Percentiles rank a stretch among this genome's conserved stretches.
These are phyloP conservation scores for Sicyos baderoa DNA, from an alignment of 306 rosid species.

Conservation along the genomic window DNA sequence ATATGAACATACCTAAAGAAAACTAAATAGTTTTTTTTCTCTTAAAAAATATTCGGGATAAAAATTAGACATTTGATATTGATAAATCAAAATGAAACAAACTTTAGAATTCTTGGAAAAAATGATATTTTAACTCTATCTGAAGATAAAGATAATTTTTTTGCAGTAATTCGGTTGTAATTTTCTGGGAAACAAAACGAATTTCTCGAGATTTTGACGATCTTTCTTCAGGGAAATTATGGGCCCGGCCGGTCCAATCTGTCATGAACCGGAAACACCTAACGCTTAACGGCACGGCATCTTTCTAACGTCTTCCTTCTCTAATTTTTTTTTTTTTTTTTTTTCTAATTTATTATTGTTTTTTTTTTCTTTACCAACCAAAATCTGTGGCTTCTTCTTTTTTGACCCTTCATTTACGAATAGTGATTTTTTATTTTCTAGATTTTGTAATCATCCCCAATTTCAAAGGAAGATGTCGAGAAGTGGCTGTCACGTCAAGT, in stretches of 20 bases:
- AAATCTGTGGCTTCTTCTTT: constrained; percentile 1
- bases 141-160: neutral
- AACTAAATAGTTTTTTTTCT: too few relatives aligned
- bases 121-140: neutral
- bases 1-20: too few relatives aligned
- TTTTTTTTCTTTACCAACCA: neutral
- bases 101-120: too few relatives aligned
- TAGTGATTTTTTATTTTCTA: neutral
- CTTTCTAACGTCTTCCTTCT: too few relatives aligned
- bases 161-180: neutral
- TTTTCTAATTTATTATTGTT: neutral
- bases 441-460: constrained; percentile 16
- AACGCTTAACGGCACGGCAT: too few relatives aligned
- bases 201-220: constrained; percentile 23
- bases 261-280: too few relatives aligned
- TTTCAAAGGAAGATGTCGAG: constrained; percentile 7
- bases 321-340: too few relatives aligned
- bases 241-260: constrained; percentile 9
- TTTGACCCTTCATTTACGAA: neutral
- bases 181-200: neutral
- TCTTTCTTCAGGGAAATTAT: constrained; percentile 8
- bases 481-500: constrained; percentile 5
- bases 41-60: too few relatives aligned
- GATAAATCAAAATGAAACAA: too few relatives aligned
- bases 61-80: too few relatives aligned